Evolutionary conservation across 2,329 filamentous ascomycete genomes (phyloP).

Genomic region (Fusarium sublunatum): DNA sequence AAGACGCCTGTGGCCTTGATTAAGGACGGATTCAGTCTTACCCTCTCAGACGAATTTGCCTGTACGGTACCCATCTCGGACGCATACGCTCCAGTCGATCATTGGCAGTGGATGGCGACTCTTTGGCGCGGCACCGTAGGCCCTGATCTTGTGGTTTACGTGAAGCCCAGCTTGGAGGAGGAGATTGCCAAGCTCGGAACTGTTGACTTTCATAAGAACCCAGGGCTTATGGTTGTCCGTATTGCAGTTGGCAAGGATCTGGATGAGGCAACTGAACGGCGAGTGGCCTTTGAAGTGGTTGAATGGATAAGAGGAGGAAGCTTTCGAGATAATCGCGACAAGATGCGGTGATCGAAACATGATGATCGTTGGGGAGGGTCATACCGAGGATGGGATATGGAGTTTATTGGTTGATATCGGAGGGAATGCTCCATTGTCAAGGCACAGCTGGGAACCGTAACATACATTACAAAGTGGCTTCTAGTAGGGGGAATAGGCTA

Average conservation of each 20-base stretch:
- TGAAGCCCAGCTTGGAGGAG: constrained; percentile 56
- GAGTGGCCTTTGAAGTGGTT: constrained; percentile 86
- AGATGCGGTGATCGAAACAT: constrained; percentile 19
- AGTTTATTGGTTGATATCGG: neutral
- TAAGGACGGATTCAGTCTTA: constrained; percentile 82
- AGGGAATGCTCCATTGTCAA: neutral
- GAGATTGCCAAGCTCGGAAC: constrained; percentile 54
- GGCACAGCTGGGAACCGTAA: neutral
- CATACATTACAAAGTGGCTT: constrained; percentile 5
- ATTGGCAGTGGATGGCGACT: constrained; percentile 98
- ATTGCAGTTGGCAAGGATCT: constrained; percentile 58
- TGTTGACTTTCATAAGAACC: constrained; percentile 67
- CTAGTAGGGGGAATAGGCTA: constrained; percentile 9
- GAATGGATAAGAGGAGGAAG: constrained; percentile 75
- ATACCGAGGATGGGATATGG: neutral
- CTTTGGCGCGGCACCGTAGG: constrained; percentile 89
- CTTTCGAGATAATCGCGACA: constrained; percentile 51
- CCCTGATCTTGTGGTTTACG: constrained; percentile 81
- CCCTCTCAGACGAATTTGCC: constrained; percentile 80
- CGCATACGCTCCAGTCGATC: constrained; percentile 82
- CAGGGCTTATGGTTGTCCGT: constrained; percentile 66
- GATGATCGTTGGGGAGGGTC: neutral
- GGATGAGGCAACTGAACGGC: constrained; percentile 76
- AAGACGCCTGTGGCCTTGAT: constrained; percentile 78
- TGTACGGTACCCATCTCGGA: constrained; percentile 79